phyloP scores from a whole-genome alignment of 768 basidiomycete genomes.

The Chalciporus piperatus region DNA sequence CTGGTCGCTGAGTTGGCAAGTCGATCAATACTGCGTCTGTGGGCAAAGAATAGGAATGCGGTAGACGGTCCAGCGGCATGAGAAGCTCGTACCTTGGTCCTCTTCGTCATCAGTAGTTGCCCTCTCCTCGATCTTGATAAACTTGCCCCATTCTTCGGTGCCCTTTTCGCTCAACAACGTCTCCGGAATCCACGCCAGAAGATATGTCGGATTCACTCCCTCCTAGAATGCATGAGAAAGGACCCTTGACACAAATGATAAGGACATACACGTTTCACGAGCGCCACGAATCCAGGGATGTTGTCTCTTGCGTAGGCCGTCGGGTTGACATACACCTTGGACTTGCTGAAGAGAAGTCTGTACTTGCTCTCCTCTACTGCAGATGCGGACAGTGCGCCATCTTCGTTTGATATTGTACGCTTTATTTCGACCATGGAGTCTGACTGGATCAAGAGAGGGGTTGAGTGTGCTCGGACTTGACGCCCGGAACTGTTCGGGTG shows the following conservation, averaged over 20 bases:
- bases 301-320: constrained; percentile 91
- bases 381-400: constrained; percentile 6
- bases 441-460: constrained; percentile 29
- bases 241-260: constrained; percentile 4
- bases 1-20: constrained; percentile 76
- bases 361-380: constrained; percentile 58
- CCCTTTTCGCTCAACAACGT: constrained; percentile 80
- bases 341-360: constrained; percentile 84
- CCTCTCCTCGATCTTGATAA: constrained; percentile 78
- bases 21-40: constrained; percentile 84
- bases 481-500: constrained; percentile 1
- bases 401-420: constrained; percentile 31
- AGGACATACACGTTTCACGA: constrained; percentile 79
- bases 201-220: constrained; percentile 68
- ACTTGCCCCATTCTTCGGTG: constrained; percentile 84
- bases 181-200: constrained; percentile 94
- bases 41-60: constrained; percentile 7
- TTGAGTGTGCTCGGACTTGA: not conserved
- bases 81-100: constrained; percentile 57
- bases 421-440: constrained; percentile 79
- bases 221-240: constrained; percentile 46
- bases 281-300: constrained; percentile 87
- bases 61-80: not conserved
- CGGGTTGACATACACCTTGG: constrained; percentile 94
- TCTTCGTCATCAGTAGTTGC: constrained; percentile 51